Evolutionary conservation across 208 protist species (phyloP).

Genomic region (Trypanosoma cruzi): DNA sequence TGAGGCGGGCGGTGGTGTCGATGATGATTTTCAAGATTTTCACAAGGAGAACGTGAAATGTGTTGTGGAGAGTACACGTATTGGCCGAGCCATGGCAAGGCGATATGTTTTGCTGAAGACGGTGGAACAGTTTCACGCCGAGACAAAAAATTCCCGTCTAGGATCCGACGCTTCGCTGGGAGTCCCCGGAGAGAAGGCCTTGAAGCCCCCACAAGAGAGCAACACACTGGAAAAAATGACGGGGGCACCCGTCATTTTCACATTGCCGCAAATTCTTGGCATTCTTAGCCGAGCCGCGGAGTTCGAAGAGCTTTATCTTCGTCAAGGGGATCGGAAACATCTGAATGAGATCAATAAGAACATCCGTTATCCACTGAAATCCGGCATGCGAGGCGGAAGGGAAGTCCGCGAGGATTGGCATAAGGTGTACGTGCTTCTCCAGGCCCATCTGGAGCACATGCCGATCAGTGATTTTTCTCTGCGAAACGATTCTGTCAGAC

Average conservation of each 20-base stretch:
- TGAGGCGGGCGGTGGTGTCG: not conserved
- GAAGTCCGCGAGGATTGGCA: slow-evolving; percentile 91
- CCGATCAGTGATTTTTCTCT: slow-evolving; percentile 69
- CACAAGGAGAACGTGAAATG: slow-evolving; percentile 1
- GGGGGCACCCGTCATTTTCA: slow-evolving; percentile 6
- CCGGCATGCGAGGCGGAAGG: slow-evolving; percentile 58
- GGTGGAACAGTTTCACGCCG: slow-evolving; percentile 61
- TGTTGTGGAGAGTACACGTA: slow-evolving; percentile 35
- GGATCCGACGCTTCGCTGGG: not conserved
- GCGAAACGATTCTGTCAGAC: slow-evolving; percentile 71
- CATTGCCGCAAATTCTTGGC: slow-evolving; percentile 31
- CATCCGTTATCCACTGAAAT: slow-evolving; percentile 67
- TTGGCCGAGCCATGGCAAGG: slow-evolving; percentile 74
- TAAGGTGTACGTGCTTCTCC: slow-evolving; percentile 85
- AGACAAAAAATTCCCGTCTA: slow-evolving; percentile 4
- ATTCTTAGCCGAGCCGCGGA: slow-evolving; percentile 69
- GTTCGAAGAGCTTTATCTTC: slow-evolving; percentile 74
- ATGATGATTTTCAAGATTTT: not conserved
- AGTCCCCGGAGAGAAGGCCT: not conserved
- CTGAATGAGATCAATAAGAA: slow-evolving; percentile 83
- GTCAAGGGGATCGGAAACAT: slow-evolving; percentile 75
- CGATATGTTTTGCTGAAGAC: slow-evolving; percentile 87
- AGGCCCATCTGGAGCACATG: slow-evolving; percentile 63
- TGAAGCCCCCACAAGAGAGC: not conserved
- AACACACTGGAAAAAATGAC: not conserved